phyloP scores from a whole-genome alignment of 1,139 yeast genomes.

The Geotrichum aggregatum region DNA sequence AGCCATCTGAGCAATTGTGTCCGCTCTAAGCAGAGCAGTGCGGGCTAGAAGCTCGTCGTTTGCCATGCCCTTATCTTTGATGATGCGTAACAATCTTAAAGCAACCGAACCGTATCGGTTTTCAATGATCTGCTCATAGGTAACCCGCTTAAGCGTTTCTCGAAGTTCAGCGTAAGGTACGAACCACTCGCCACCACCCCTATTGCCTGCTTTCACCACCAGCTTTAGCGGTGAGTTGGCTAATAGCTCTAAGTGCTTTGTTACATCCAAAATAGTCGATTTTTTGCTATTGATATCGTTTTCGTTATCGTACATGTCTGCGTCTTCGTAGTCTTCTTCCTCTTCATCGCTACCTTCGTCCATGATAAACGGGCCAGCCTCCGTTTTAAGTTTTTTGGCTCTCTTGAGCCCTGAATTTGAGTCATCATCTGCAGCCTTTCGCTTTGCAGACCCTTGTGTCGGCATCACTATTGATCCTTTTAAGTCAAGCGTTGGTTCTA shows the following conservation, averaged over 20 bases:
- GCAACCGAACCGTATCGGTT: constrained; percentile 47
- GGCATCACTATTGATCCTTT: constrained; percentile 26
- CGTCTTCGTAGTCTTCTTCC: constrained; percentile 27
- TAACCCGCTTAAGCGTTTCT: constrained; percentile 47
- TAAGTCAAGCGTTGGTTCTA: constrained; percentile 34
- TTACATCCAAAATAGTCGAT: constrained; percentile 31
- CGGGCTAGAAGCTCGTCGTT: constrained; percentile 84
- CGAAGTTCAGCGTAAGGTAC: constrained; percentile 39
- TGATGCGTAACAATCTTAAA: constrained; percentile 61
- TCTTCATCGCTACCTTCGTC: constrained; percentile 26
- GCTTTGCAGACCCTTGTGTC: constrained; percentile 5
- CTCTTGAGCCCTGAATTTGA: constrained; percentile 18
- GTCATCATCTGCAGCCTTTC: constrained; percentile 7
- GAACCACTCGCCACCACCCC: constrained; percentile 43
- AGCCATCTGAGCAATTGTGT: constrained; percentile 57
- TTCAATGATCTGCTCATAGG: constrained; percentile 59
- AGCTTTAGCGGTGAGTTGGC: constrained; percentile 35
- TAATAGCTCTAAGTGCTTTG: constrained; percentile 44
- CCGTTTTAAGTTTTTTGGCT: constrained; percentile 16
- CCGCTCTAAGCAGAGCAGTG: constrained; percentile 69
- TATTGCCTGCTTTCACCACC: constrained; percentile 35
- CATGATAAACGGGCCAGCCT: constrained; percentile 21
- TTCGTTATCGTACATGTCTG: constrained; percentile 24
- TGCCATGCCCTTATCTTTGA: constrained; percentile 61
- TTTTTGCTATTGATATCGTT: constrained; percentile 23